These are phyloP conservation scores for Brettanomyces naardenensis DNA, from an alignment of 805 yeast species.

Conservation along the genomic window DNA sequence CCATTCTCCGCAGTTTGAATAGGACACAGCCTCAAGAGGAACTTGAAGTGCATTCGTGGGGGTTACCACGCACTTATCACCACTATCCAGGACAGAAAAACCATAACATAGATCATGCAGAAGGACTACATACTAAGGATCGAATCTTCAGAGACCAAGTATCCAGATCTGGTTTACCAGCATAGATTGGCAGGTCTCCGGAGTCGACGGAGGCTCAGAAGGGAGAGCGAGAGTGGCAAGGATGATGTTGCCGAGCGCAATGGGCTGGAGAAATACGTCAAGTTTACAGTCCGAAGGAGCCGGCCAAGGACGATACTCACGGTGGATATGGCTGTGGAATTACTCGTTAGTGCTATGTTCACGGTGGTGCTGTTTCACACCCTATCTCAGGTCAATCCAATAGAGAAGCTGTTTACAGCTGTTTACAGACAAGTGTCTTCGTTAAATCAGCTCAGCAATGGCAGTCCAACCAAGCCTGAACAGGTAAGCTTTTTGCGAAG, in stretches of 20 bases:
- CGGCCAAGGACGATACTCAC: neutral
- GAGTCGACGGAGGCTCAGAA: neutral
- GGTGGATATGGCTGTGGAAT: slow-evolving; percentile 1
- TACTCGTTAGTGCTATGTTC: slow-evolving; percentile 4
- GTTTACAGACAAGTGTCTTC: neutral
- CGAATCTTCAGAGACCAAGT: slow-evolving; percentile 16
- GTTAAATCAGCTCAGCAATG: neutral
- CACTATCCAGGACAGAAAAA: too few species aligned
- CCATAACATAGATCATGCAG: slow-evolving; percentile 13
- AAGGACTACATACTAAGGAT: slow-evolving; percentile 22
- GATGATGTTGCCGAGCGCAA: too few species aligned
- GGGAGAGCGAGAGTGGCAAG: neutral
- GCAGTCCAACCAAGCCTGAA: neutral
- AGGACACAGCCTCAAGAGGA: too few species aligned
- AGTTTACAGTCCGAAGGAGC: slow-evolving; percentile 9
- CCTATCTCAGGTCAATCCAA: slow-evolving; percentile 8
- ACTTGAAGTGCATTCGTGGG: too few species aligned
- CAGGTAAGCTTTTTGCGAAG: neutral
- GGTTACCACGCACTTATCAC: too few species aligned
- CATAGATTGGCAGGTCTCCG: neutral
- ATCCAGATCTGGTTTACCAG: slow-evolving; percentile 15
- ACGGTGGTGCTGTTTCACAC: slow-evolving; percentile 7
- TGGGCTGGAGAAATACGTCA: slow-evolving; percentile 10
- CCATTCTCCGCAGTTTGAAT: too few species aligned
- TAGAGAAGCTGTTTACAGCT: slow-evolving; percentile 3